Conservation (phyloP, 2,329 filamentous ascomycete genomes). For the Cladophialophora exuberans region DNA sequence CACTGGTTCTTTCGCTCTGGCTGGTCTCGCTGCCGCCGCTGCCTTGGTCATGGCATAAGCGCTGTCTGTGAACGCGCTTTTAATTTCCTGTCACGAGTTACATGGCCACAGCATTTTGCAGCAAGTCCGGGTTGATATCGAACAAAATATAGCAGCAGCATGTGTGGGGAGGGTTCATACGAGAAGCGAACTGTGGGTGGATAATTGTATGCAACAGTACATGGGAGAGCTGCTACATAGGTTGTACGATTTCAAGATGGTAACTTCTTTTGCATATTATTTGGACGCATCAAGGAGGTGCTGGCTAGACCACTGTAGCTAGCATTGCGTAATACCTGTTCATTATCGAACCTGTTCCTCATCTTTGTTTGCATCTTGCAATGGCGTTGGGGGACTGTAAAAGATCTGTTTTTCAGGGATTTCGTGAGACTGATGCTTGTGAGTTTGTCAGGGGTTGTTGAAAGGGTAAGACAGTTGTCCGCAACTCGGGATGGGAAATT, state of each 20-base stretch:
- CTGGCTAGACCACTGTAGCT: conserved; percentile 31
- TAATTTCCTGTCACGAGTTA: conserved; percentile 27
- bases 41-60: conserved; percentile 39
- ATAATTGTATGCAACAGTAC: conserved; percentile 19
- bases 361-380: neutral
- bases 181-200: conserved; percentile 5
- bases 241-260: conserved; percentile 20
- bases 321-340: conserved; percentile 33
- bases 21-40: conserved; percentile 37
- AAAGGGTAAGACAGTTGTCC: neutral
- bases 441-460: too few species aligned
- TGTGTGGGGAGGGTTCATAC: conserved; percentile 25
- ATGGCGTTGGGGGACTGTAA: neutral
- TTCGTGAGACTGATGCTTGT: too few species aligned
- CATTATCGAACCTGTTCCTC: conserved; percentile 21
- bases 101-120: conserved; percentile 26
- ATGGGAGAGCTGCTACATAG: too few species aligned
- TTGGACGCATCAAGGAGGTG: conserved; percentile 30
- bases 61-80: conserved; percentile 16
- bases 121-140: conserved; percentile 15
- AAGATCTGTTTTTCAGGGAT: neutral
- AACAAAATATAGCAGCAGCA: conserved; percentile 24
- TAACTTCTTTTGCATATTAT: conserved; percentile 29
- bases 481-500: neutral
- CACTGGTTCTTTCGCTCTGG: conserved; percentile 36